Conservation (phyloP, 2,329 filamentous ascomycete genomes). For the Fusarium globosum region DNA sequence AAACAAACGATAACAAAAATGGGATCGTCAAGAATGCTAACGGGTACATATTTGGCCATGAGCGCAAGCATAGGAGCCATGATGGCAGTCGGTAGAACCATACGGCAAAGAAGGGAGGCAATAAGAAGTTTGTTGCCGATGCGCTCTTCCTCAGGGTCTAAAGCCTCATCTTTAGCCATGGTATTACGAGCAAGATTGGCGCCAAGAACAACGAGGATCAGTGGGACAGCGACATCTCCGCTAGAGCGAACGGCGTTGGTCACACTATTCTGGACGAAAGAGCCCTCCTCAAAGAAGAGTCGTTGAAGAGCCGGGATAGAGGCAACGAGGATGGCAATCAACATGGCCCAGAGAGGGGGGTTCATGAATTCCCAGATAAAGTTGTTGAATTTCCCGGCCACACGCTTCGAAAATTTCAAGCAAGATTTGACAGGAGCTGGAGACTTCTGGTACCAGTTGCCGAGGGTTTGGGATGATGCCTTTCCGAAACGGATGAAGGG, state of each 20-base stretch:
- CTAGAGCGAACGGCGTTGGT: constrained; percentile 87
- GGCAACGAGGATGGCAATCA: constrained; percentile 88
- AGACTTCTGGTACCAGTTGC: constrained; percentile 51
- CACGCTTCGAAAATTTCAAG: constrained; percentile 46
- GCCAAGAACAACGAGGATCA: constrained; percentile 94
- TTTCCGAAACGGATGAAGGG: constrained; percentile 41
- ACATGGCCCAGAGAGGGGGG: constrained; percentile 96
- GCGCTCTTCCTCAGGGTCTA: constrained; percentile 75
- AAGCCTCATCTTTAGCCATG: constrained; percentile 71
- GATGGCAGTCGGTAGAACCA: constrained; percentile 89
- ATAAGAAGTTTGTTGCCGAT: constrained; percentile 82
- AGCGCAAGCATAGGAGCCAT: constrained; percentile 93
- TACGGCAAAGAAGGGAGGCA: constrained; percentile 86
- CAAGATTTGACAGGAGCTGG: constrained; percentile 55
- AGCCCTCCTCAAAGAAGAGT: constrained; percentile 88
- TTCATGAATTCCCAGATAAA: constrained; percentile 97
- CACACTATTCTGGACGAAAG: constrained; percentile 92
- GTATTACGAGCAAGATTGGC: constrained; percentile 96
- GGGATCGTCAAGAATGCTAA: constrained; percentile 95
- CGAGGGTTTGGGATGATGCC: constrained; percentile 37
- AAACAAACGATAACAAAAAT: constrained; percentile 99
- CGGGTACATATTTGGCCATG: constrained; percentile 87
- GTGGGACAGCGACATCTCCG: constrained; percentile 89
- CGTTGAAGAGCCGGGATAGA: constrained; percentile 85
- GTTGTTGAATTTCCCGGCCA: constrained; percentile 61